Conservation (phyloP, 2,329 filamentous ascomycete species). For the Colletotrichum sansevieriae region DNA sequence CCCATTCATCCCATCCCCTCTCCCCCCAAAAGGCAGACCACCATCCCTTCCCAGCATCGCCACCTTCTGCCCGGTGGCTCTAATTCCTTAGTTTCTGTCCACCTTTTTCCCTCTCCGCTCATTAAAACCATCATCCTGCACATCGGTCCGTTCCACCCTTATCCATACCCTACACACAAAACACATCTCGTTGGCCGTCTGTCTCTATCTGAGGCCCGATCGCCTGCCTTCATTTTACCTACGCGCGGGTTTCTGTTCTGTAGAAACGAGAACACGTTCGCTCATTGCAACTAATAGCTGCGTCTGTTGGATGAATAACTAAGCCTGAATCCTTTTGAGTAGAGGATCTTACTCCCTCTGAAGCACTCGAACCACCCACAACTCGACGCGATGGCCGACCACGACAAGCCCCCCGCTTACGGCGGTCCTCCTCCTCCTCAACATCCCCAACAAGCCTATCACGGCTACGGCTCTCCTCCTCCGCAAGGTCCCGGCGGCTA, state of each 20-base stretch:
- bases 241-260: background rate
- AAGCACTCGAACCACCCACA: background rate
- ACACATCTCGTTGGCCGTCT: background rate
- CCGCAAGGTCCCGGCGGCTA: conserved; percentile 52
- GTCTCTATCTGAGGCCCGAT: background rate
- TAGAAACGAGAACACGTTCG: background rate
- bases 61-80: conserved; percentile 29
- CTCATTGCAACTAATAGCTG: background rate
- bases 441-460: conserved; percentile 59
- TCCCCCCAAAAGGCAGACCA: conserved; percentile 16
- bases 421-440: conserved; percentile 52
- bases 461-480: conserved; percentile 54
- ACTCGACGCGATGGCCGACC: conserved; percentile 56
- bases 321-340: too few species aligned
- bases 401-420: conserved; percentile 65
- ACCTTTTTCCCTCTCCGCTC: background rate
- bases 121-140: background rate
- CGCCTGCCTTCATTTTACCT: conserved; percentile 6
- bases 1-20: conserved; percentile 19
- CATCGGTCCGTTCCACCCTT: background rate
- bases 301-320: background rate
- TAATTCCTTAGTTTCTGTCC: background rate
- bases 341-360: background rate
- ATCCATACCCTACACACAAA: background rate
- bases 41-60: conserved; percentile 26